Base-by-base conservation (phyloP, 768 basidiomycete species). In the Boletus rubroflammeus region DNA sequence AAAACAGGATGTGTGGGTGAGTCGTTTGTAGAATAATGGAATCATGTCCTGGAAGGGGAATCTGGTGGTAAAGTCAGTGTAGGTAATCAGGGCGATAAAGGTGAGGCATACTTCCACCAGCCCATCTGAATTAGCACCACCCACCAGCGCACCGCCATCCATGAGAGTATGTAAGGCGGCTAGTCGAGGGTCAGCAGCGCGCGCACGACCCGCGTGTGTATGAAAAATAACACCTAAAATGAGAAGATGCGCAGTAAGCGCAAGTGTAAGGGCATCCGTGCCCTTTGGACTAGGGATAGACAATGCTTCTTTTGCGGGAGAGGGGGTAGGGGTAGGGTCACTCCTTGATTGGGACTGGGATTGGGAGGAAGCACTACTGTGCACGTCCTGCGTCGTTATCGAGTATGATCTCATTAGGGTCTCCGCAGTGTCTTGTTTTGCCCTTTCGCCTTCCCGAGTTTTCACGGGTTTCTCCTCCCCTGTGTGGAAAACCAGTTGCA, bases 1-100 rank as follows among this genome's bases (percentile, higher is more conserved):
- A 66, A 57, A 82, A 85, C 0, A 90, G 60, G 2, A 85, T 68
- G 5, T 84, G 79, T 0, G 89, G 88, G 59, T 89, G 87, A 7
- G 88, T 89, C 3, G 78, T 76, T 39, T 81, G 81, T 6, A 90
- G 62, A 42, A 73, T 67, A 0, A 90, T 70, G 3, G 84, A 75
- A 14, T 75, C 73, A 4, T 76, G 69, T 5, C 68, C 51, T 0
- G 75, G 57, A 43, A 76, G 46, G 8, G 58, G 54, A 6, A 75
- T 64, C 66, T 74, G 17, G 19, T 25, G 15, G 52, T 31, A 9
- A 39, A n/a, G 10, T 50, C 23, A 58, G 47, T 10, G 10, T 36
- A 48, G 13, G 42, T 23, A 19, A 39, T 38, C 29, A 15, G 1
- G 28, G 56, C 3, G 29, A 73, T 70, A 50, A 72, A 64, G 29